A percentile compares a stretch with the other conserved stretches of the same genome.
Conservation (phyloP, 2,329 filamentous ascomycete genomes). For the Colletotrichum sp. region DNA sequence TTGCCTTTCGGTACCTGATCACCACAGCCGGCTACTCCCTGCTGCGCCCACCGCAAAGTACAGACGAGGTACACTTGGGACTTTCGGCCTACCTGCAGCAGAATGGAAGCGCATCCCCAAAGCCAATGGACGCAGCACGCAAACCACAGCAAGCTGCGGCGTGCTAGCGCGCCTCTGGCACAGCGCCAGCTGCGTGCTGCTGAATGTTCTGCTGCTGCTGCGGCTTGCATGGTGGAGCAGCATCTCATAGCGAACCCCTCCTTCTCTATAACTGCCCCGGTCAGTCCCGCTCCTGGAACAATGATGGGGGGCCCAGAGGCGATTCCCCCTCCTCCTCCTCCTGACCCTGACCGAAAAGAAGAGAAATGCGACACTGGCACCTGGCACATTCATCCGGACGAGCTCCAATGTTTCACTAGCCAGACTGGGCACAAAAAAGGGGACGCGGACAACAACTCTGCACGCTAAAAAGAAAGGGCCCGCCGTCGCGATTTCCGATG, state of each 20-base stretch:
- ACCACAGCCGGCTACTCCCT: background rate
- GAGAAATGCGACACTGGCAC: constrained; percentile 15
- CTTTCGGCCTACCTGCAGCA: background rate
- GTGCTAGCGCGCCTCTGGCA: background rate
- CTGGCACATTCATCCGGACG: background rate
- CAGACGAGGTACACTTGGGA: background rate
- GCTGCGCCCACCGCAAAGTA: constrained; percentile 2
- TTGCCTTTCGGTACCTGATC: constrained; percentile 12
- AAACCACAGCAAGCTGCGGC: background rate
- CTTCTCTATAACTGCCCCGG: constrained; percentile 12
- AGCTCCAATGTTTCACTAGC: constrained; percentile 20
- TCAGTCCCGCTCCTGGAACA: constrained; percentile 4
- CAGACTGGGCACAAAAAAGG: constrained; percentile 14
- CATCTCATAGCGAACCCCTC: background rate
- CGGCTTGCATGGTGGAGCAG: constrained; percentile 12
- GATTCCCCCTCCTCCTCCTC: constrained; percentile 1
- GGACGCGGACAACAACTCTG: constrained; percentile 7
- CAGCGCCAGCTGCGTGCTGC: background rate
- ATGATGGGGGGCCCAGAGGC: background rate
- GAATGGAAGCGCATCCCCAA: background rate
- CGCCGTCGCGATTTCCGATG: constrained; percentile 16
- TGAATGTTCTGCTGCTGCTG: background rate
- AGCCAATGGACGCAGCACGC: background rate
- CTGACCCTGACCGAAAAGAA: background rate
- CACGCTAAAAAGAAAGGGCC: constrained; percentile 22